These are phyloP conservation scores for Leccinum imitatum DNA, from an alignment of 768 basidiomycete genomes.

Conservation along the genomic window DNA sequence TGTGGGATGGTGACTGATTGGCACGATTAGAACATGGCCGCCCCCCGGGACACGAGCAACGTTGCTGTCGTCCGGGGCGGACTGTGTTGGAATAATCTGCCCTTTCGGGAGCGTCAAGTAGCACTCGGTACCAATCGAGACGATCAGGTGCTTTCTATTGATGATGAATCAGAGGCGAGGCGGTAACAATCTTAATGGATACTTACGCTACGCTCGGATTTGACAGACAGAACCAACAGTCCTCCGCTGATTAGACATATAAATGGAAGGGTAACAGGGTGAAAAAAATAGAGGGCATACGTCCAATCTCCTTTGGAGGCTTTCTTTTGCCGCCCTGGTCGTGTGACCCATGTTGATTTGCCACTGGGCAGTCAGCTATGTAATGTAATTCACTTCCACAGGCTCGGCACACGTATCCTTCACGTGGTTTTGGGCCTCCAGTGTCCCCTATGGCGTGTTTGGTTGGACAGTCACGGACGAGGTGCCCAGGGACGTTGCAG, in stretches of 20 bases:
- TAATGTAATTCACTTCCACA: constrained; percentile 87
- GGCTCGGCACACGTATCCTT: constrained; percentile 88
- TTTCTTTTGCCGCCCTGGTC: constrained; percentile 38
- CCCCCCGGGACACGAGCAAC: constrained; percentile 76
- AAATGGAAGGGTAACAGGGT: not conserved
- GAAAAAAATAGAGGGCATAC: constrained; percentile 47
- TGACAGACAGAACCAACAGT: constrained; percentile 98
- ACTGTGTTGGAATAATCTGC: constrained; percentile 83
- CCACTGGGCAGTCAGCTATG: constrained; percentile 81
- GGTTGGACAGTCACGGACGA: constrained; percentile 87
- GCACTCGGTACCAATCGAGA: constrained; percentile 89
- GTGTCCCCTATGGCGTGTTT: constrained; percentile 77
- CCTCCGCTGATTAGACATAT: constrained; percentile 57
- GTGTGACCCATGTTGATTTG: constrained; percentile 48
- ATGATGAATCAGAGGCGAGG: constrained; percentile 11
- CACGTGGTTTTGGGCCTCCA: constrained; percentile 76
- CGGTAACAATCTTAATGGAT: not conserved
- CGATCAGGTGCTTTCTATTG: constrained; percentile 88
- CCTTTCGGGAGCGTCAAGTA: constrained; percentile 97
- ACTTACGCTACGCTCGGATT: constrained; percentile 87
- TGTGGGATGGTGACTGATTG: constrained; percentile 92
- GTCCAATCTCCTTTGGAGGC: constrained; percentile 75
- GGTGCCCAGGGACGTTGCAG: constrained; percentile 83
- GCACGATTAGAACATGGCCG: constrained; percentile 92
- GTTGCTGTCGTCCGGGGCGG: constrained; percentile 42